Base-by-base conservation (phyloP, 2,329 filamentous ascomycete species). In the Pyrenochaeta sp. region DNA sequence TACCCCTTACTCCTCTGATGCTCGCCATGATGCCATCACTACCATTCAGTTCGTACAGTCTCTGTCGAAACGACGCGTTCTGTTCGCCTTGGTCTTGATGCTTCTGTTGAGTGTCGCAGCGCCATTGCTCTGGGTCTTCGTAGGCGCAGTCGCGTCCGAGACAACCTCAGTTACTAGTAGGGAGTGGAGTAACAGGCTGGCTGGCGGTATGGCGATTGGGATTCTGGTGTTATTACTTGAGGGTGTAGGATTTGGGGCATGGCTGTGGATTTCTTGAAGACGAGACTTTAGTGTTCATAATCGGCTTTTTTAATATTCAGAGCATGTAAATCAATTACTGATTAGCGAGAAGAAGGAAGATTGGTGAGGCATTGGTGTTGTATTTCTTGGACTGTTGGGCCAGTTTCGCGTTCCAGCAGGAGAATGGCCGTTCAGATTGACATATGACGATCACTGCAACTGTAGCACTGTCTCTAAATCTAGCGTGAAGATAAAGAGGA, bases 21-120 rank as follows among this genome's bases (percentile, higher is more conserved):
- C 29, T 2, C 27, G 24, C 7, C 11, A 42, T 11, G 51, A 58
- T 13, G 32, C 31, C 4, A 26, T 67, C 6, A 56, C 45, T 1
- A 58, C 61, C 2, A 49, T 65, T n/a, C 60, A 65, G 22, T 66
- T 66, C 36, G 48, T 55, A 1, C 61, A 61, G 8, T 41, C 51
- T 1, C 42, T 61, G 7, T 61, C 62, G 0, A 40, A 42, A 1
- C n/a, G 36, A 0, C 47, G 60, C 7, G 40, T 65, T 14, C 10
- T 58, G 2, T 10, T 40, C 2, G 61, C 53, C 3, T 20, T 66
- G 10, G 30, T 24, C 1, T 11, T 59, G 4, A 51, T 61, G 23
- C 40, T 66, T 8, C 27, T 28, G 3, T 24, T 57, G 2, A 52
- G 52, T 11, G 45, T 59, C 1, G 22, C 44, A 2, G 60, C 56